Evolutionary conservation across 768 basidiomycete genomes (phyloP), one percentile per base, ranked within the genome.

Genomic region (Chalciporus piperatus): DNA sequence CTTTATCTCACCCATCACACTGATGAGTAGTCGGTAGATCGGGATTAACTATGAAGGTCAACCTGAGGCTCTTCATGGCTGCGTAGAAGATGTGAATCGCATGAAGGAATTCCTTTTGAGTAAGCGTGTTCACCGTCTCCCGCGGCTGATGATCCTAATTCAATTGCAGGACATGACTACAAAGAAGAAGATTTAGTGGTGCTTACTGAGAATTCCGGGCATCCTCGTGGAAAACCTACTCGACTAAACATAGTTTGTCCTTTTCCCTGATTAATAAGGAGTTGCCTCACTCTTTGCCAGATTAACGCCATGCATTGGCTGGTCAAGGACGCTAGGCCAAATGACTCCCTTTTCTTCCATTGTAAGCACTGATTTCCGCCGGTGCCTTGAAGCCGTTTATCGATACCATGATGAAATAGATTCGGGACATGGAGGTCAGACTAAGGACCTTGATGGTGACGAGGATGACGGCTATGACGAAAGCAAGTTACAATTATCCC

Each of bases 401-500:
- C 0, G 12, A 37, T 35, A 1, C n/a, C 8, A 30, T 11, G 28
- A 30, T 32, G n/a, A 25, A 19, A 39, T 42, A 90, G 90, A 92
- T 67, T 96, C 93, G 6, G 95, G 95, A 13, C 96, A 98, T 57
- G 96, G 96, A 33, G 94, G 92, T 13, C 94, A 94, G 70, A 87
- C 87, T 0, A 78, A 87, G 55, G 96, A 97, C 68, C 30, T 71
- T 3, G 83, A 92, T 57, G 91, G 90, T 1, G 90, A 94, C 59
- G 91, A 95, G 69, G 81, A 70, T 0, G 92, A 94, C 65, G 93
- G 93, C 12, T 82, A 71, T 57, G 91, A 94, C 59, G 90, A 93
- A 80, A 84, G 86, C 45, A 54, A 53, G 54, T 48, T n/a, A 33
- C 44, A 41, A 33, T 61, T 51, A 54, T 45, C 27, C 1, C 33